A percentile compares a stretch with the other conserved stretches of the same genome.
phyloP scores from a whole-genome alignment of 2,329 filamentous ascomycete species.

The Aspergillus niger region DNA sequence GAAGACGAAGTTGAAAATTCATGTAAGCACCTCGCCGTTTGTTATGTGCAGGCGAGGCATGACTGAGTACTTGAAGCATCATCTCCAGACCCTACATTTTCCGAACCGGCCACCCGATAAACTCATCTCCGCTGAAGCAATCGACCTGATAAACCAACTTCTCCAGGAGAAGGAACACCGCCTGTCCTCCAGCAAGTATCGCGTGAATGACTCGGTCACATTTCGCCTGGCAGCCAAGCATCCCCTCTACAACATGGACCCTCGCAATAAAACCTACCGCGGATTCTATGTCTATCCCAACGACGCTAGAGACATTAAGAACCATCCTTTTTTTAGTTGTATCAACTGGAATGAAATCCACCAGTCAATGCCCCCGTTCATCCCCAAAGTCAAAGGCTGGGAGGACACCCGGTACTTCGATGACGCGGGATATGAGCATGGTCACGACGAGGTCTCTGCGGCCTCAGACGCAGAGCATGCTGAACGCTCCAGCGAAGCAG shows the following conservation, averaged over 20 bases:
- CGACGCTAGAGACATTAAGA: slow-evolving; percentile 86
- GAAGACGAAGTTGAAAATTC: slow-evolving; percentile 81
- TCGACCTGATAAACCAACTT: slow-evolving; percentile 73
- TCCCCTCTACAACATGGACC: slow-evolving; percentile 34
- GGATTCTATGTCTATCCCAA: slow-evolving; percentile 74
- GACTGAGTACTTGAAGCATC: slow-evolving; percentile 56
- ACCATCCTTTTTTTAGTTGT: slow-evolving; percentile 80
- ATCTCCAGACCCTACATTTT: slow-evolving; percentile 70
- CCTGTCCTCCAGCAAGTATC: slow-evolving; percentile 75
- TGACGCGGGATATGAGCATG: slow-evolving; percentile 62
- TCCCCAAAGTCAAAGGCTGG: slow-evolving; percentile 68
- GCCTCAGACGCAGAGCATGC: slow-evolving; percentile 16
- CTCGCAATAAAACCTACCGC: slow-evolving; percentile 44
- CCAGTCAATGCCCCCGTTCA: slow-evolving; percentile 70
- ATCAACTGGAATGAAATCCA: slow-evolving; percentile 79
- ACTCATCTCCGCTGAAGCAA: slow-evolving; percentile 67
- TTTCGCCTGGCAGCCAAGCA: slow-evolving; percentile 33
- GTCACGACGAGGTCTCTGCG: slow-evolving; percentile 16
- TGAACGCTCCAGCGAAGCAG: slow-evolving; percentile 12
- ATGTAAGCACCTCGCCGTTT: slow-evolving; percentile 54
- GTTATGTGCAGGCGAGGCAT: background rate
- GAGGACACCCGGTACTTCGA: slow-evolving; percentile 91
- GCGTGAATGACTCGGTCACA: slow-evolving; percentile 60
- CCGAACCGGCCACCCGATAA: slow-evolving; percentile 59
- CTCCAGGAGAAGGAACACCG: slow-evolving; percentile 74